Base-by-base conservation (phyloP, 1,139 yeast species). In the Pneumocystis jirovecii region DNA sequence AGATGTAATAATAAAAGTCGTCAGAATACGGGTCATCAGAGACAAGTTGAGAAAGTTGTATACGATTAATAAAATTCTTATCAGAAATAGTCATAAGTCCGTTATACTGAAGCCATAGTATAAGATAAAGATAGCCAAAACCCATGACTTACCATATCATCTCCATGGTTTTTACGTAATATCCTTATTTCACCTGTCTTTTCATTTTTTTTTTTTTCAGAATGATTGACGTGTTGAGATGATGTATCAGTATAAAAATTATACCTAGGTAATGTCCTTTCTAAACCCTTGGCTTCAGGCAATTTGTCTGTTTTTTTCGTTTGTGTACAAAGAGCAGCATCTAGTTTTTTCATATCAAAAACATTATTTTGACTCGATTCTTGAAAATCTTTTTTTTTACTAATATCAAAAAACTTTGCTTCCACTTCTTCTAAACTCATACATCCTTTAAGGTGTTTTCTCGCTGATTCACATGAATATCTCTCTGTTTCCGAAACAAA, bases 71-170 rank as follows among this genome's bases (percentile, higher is more conserved):
- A 73, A 89, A 90, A 76, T 91, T 96, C 78, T 91, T 91, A 75
- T 93, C 98, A 78, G 91, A 88, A 68, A 96, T 96, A 71, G 91
- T 89, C 98, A 93, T 93, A 70, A 93, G 84, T 68, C 97, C 97
- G 37, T 95, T 87, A 77, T 86, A 88, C 29, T 25, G 4, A 12
- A 40, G 29, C 40, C 31, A 12, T 10, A 31, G 57, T 42, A 62
- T 34, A n/a, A 40, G 60, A 62, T 21, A 1, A n/a, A 3, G 19
- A 50, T 25, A 10, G n/a, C 31, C 6, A 50, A 12, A 25, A 50
- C 31, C 2, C 10, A 2, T 25, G 17, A 10, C 57, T 25, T 50
- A 50, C 57, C 57, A 50, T 50, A 39, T 76, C 77, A 25, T 74
- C 77, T 12, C 12, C 40, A 10, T 37, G 40, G 7, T 12, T 12